Base-by-base conservation (phyloP, 495 filamentous ascomycete species). In the Aspergillus saccharolyticus region DNA sequence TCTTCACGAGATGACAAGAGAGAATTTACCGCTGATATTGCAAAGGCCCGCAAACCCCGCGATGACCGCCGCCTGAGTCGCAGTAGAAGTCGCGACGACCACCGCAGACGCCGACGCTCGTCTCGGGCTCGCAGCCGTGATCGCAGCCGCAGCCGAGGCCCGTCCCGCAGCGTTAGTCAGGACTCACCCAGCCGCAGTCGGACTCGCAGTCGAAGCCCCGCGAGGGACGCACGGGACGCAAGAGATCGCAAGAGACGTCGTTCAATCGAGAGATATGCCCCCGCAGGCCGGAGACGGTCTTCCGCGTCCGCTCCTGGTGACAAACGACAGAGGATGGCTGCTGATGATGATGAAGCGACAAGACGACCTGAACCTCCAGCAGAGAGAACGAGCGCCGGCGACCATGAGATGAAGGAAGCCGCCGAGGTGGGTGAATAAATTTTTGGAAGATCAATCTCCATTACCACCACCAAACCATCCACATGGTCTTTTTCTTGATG, bases 311-410 rank as follows among this genome's bases (percentile, higher is more conserved):
- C 73, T 63, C 70, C 74, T 59, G 73, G 64, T 69, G 73, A 78
- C 20, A 79, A 79, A 56, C 71, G 76, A 64, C 80, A 69, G 64
- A 78, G 72, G 61, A 70, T 69, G 63, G 81, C 85, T 88, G 86
- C 88, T 85, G 75, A 75, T 78, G 78, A 66, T 24, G 66, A 69
- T 43, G 62, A 62, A 74, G 68, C 78, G 72, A 73, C 76, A 77
- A 76, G 78, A 80, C 77, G 72, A 76, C 68, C 71, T 54, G 59
- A 64, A 3, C 64, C 66, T 55, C 59, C 62, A 53, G 58, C 59
- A 57, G 65, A 70, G 61, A 67, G 69, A 42, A 17, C 63, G 7
- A 60, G 30, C 44, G 52, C 64, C 17, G 51, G 64, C 52, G 63
- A 68, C 30, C 62, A 63, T 19, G 59, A 68, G 33, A 63, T 52